Base-by-base conservation (phyloP, 495 filamentous ascomycete genomes). In the Penicillium parvum region DNA sequence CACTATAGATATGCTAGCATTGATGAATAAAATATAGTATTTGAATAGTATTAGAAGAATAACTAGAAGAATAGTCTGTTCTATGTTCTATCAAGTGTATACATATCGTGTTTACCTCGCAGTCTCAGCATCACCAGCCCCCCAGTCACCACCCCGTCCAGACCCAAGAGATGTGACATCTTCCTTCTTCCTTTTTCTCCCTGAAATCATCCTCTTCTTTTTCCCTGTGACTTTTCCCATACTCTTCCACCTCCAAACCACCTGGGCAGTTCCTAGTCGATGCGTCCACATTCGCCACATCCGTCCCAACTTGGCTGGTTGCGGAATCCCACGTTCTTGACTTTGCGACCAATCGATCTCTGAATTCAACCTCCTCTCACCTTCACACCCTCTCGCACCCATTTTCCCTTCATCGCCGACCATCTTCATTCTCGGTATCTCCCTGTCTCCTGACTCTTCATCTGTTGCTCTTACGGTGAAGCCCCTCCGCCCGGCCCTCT, bases 201-300 rank as follows among this genome's bases (percentile, higher is more conserved):
- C 23, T 11, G 6, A 27, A 11, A 27, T 11, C 6, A 27, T 27
- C 11, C 23, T 27, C 11, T 27, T 5, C 11, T 22, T 21, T 36
- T 36, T 21, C 4, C 11, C 21, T 8, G 11, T 36, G 11, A 36
- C 21, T 36, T 21, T 36, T 22, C 16, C 16, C 18, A 8, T 11
- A 5, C 23, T 27, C 11, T 27, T 11, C 11, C 23, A 6, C 23
- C 11, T 27, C 23, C 23, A 6, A n/a, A n/a, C n/a, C n/a, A n/a
- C n/a, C n/a, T n/a, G n/a, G n/a, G n/a, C n/a, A n/a, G n/a, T n/a
- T n/a, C n/a, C n/a, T n/a, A n/a, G 6, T 27, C 23, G 23, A 53
- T 49, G 50, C 52, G 43, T 32, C 21, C 26, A 49, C 27, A 41
- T 53, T 53, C 39, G 53, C 51, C 53, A 53, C 53, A 47, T 53